Evolutionary conservation across 371 early-diverging fungal species (phyloP).

Genomic region (Mortierella sp.): DNA sequence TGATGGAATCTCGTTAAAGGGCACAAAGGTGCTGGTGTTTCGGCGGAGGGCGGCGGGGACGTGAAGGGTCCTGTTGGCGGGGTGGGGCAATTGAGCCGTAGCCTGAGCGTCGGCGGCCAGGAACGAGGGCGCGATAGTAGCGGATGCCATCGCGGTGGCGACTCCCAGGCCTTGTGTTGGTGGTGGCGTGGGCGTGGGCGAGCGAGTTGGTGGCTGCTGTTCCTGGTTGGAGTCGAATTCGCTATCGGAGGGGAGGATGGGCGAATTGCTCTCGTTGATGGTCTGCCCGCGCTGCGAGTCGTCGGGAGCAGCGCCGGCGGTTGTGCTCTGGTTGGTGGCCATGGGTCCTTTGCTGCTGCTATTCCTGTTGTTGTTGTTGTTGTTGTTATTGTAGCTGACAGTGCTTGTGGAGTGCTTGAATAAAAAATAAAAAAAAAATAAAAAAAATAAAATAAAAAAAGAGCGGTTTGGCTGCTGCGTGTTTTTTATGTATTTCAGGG

Average conservation of each 20-base stretch:
- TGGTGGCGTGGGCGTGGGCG: conserved; percentile 30
- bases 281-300: conserved; percentile 14
- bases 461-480: background rate
- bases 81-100: background rate
- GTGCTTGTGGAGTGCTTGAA: background rate
- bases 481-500: background rate
- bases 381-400: background rate
- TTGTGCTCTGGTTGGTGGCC: conserved; percentile 27
- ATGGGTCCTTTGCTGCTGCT: background rate
- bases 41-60: conserved; percentile 43
- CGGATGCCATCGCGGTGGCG: background rate
- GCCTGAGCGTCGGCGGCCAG: background rate
- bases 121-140: background rate
- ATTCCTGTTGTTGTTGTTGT: background rate
- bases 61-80: conserved; percentile 25
- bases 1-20: conserved; percentile 45
- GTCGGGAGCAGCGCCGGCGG: conserved; percentile 8
- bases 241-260: conserved; percentile 40
- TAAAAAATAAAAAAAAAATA: background rate
- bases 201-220: conserved; percentile 36
- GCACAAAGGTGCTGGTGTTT: conserved; percentile 49
- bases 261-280: conserved; percentile 35
- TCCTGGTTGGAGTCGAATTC: conserved; percentile 45
- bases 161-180: background rate
- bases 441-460: background rate